Evolutionary conservation across 2,329 filamentous ascomycete species (phyloP), one percentile per base, ranked within the genome.

Genomic region (Penicillium sp.): DNA sequence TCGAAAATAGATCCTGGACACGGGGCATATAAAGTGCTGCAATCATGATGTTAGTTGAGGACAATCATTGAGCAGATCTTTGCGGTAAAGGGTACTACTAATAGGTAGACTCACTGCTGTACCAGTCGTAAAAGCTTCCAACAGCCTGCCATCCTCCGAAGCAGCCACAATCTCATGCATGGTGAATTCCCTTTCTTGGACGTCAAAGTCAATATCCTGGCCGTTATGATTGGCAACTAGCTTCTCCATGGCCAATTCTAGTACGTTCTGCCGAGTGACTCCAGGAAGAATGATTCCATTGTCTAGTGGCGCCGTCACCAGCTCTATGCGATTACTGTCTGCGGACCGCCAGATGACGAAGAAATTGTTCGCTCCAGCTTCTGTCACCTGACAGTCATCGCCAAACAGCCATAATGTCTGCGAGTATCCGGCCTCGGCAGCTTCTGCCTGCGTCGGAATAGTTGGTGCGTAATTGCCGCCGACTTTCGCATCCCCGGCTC

Each of bases 391-490:
- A 52, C 83, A 83, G 64, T 93, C 81, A 42, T 83, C 73, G 1
- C 91, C 91, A 67, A 96, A 94, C 51, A 97, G 81, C 92, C 92
- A 97, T n/a, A 97, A 82, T 56, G 97, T 88, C 80, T 97, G 93
- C 68, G 93, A 84, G 74, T 85, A 97, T 0, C 93, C 92, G 42
- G 83, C 76, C 11, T 77, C 77, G 56, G 85, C 78, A 3, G 92
- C 92, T 71, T 92, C 88, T 18, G 81, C 81, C 49, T 91, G 91
- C 3, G 90, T 89, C 54, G 90, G 80, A 54, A 97, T 80, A 20
- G 84, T 87, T 18, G 92, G 92, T 0, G 92, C 92, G 72, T 96
- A 97, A 79, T 96, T 97, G 60, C 92, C 92, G 55, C 92, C 92
- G 33, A 97, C 83, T 76, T 97, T 97, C 59, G 91, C 91, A 68